Evolutionary conservation across 805 yeast species (phyloP).

Genomic region (Ogataea glucozyma): DNA sequence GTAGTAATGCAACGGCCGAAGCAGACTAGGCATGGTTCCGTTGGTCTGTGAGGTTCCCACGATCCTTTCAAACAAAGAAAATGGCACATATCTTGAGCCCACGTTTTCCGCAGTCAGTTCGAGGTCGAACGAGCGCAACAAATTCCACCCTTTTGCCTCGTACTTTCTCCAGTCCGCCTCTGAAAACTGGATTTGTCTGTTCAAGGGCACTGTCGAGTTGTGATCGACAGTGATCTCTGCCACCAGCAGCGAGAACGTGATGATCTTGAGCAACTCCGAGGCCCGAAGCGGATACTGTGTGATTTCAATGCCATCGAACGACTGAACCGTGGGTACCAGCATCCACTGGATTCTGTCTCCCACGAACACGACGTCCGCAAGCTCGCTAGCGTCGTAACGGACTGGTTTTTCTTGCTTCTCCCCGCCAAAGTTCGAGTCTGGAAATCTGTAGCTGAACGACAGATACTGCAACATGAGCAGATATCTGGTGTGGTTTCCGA

Average conservation of each 20-base stretch:
- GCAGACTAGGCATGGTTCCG: constrained; percentile 43
- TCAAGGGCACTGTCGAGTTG: constrained; percentile 19
- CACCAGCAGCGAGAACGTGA: constrained; percentile 51
- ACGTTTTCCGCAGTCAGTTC: constrained; percentile 32
- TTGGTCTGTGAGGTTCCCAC: constrained; percentile 25
- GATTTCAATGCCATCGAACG: constrained; percentile 46
- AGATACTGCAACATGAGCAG: constrained; percentile 48
- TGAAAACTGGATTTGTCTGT: constrained; percentile 22
- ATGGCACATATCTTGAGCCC: constrained; percentile 25
- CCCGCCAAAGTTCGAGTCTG: constrained; percentile 11
- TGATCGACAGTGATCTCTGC: constrained; percentile 34
- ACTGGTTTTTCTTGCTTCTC: constrained; percentile 13
- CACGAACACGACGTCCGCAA: constrained; percentile 26
- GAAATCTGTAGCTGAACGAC: constrained; percentile 34
- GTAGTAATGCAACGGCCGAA: constrained; percentile 45
- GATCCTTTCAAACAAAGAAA: constrained; percentile 35
- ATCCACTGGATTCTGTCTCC: constrained; percentile 32
- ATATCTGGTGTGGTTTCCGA: constrained; percentile 33
- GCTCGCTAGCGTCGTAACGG: constrained; percentile 7
- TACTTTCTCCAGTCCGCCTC: constrained; percentile 44
- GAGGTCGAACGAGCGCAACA: constrained; percentile 52
- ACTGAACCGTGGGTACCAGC: constrained; percentile 38
- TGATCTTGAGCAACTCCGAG: constrained; percentile 40
- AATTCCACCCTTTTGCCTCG: constrained; percentile 43
- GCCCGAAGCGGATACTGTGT: constrained; percentile 42